Base-by-base conservation (phyloP, 2,329 filamentous ascomycete genomes). In the Cytospora piceae region DNA sequence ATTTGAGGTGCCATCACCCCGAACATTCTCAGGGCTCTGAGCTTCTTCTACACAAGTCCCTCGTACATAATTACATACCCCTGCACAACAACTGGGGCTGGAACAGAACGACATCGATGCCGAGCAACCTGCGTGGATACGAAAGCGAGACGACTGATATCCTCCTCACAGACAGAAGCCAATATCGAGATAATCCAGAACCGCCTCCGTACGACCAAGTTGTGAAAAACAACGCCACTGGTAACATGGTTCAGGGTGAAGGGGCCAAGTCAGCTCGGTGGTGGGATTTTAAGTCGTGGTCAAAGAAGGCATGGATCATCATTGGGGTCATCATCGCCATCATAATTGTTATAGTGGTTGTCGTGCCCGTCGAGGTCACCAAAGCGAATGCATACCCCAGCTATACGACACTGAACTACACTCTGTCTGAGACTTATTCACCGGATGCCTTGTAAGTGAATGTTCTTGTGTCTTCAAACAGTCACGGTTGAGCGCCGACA, bases 281-380 rank as follows among this genome's bases (percentile, higher is more conserved):
- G 71, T 72, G 65, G 65, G 78, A 87, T 67, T 80, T 82, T 0
- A 77, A 78, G 58, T 78, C 78, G 56, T 89, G 86, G 87, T 76
- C 80, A 51, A 81, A 82, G 72, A 81, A 79, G 65, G 78, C 76
- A 14, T 88, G 83, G 82, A 72, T 79, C 27, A 75, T 79, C 39
- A 71, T 83, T 7, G 79, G 42, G 55, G 56, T 69, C 4, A 72
- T 76, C 1, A 69, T 78, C 1, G 63, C 80, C 29, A 67, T 80
- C 39, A 69, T 82, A 11, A 72, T 88, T 17, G 71, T 85, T 51
- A 75, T 85, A 11, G 75, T 84, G 9, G 78, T 83, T 14, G 76
- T 79, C 5, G 80, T 84, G 7, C 77, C 76, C 29, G 79, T 84
- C 46, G 46, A 49, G 4, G 73, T 76, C 46, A 71, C 72, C 14